Evolutionary conservation across 2,329 filamentous ascomycete genomes (phyloP).

Genomic region (Cercospora sp.): DNA sequence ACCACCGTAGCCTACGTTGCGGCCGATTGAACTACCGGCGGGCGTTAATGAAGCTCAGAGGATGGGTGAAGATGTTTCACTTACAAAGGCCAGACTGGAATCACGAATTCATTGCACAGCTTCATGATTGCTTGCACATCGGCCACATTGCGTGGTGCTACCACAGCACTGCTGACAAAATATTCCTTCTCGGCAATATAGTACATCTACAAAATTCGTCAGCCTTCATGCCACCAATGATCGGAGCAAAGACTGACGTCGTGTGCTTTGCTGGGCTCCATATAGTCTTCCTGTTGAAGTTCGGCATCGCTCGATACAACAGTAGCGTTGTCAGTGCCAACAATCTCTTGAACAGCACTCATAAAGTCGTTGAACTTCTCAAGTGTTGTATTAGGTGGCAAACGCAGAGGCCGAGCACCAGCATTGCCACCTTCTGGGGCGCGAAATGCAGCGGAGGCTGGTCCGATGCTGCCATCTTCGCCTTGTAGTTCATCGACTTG

Average conservation of each 20-base stretch:
- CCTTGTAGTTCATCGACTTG: slow-evolving; percentile 15
- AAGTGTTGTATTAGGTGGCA: slow-evolving; percentile 22
- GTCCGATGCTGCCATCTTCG: slow-evolving; percentile 13
- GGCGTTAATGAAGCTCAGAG: neutral
- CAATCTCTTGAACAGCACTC: slow-evolving; percentile 12
- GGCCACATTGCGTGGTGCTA: slow-evolving; percentile 39
- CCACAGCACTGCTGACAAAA: slow-evolving; percentile 48
- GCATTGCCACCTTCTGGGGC: slow-evolving; percentile 17
- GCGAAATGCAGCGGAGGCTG: slow-evolving; percentile 12
- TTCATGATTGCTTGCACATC: slow-evolving; percentile 52
- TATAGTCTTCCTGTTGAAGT: slow-evolving; percentile 24
- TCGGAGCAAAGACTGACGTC: slow-evolving; percentile 23
- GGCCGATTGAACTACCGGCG: slow-evolving; percentile 43
- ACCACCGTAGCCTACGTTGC: slow-evolving; percentile 58
- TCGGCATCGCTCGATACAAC: slow-evolving; percentile 35
- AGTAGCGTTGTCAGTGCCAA: slow-evolving; percentile 25
- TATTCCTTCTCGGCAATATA: slow-evolving; percentile 46
- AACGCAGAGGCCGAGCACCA: slow-evolving; percentile 10
- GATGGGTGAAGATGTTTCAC: neutral
- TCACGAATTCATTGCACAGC: slow-evolving; percentile 48
- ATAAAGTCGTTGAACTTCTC: slow-evolving; percentile 22
- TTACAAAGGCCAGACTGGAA: slow-evolving; percentile 51
- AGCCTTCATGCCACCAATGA: slow-evolving; percentile 22
- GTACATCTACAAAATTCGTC: slow-evolving; percentile 13
- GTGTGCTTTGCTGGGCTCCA: slow-evolving; percentile 26